Evolutionary conservation across 2,329 filamentous ascomycete genomes (phyloP).

Genomic region (Neonectria hederae): DNA sequence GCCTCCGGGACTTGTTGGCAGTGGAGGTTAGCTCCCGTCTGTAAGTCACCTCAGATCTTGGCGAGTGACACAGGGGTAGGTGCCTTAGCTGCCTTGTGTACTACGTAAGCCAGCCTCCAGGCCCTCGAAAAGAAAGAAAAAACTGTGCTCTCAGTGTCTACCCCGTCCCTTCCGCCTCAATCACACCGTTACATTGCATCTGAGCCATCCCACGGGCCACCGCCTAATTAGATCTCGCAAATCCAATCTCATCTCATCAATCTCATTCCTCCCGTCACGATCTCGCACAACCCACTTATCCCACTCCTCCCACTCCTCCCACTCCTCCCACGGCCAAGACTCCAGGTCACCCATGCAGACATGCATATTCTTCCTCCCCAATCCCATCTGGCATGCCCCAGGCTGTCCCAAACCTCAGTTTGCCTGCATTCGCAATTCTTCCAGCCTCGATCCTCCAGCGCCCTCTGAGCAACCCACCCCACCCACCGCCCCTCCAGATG

Average conservation of each 20-base stretch:
- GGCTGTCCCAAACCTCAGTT: not conserved
- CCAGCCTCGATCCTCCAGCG: not conserved
- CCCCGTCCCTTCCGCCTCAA: too few species aligned
- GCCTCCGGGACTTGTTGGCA: not conserved
- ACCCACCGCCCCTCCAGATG: not conserved
- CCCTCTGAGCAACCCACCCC: too few species aligned
- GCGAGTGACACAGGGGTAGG: constrained; percentile 8
- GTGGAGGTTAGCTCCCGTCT: constrained; percentile 12
- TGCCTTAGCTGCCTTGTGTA: not conserved
- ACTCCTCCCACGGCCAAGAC: not conserved
- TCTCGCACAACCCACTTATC: not conserved
- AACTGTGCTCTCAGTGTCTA: too few species aligned
- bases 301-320: not conserved
- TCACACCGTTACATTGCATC: constrained; percentile 12
- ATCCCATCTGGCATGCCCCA: not conserved
- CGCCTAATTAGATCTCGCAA: constrained; percentile 6
- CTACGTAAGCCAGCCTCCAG: not conserved
- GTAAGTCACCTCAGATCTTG: not conserved
- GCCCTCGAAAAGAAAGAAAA: too few species aligned
- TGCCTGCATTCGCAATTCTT: not conserved
- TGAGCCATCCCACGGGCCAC: not conserved
- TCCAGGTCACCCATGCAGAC: not conserved
- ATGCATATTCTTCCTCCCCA: not conserved
- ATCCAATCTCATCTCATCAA: constrained; percentile 12
- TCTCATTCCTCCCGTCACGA: not conserved